Evolutionary conservation across 2,329 filamentous ascomycete species (phyloP), one percentile per base, ranked within the genome.

Genomic region (Albophoma yamanashiensis): DNA sequence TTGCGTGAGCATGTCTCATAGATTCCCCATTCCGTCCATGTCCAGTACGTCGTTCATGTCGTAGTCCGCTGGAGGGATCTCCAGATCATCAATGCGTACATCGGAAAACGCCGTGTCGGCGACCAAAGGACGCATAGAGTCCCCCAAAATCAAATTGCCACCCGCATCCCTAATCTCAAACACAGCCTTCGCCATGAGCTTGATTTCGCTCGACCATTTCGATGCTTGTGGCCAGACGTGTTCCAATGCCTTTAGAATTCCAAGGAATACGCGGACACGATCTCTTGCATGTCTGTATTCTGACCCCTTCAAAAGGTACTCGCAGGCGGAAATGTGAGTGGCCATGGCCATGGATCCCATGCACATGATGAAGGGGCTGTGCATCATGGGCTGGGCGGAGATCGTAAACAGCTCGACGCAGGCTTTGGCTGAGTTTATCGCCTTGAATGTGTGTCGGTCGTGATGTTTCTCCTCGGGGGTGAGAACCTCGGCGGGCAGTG

Each of bases 341-440:
- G 60, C 63, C 36, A 58, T 60, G 7, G 63, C 63, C 47, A 65
- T 58, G 9, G 63, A 63, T 2, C 64, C 63, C 62, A 64, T 65
- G 55, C 64, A 64, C 62, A 65, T 64, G 7, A 65, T 58, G 36
- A 64, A 64, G 0, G 64, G 64, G 38, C 57, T 64, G n/a, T 65
- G 64, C 12, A 53, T 57, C 4, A 58, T 60, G 1, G 62, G 60
- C 8, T 58, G 56, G 6, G 64, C 53, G 14, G 64, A 59, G 31
- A 62, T 58, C 2, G 64, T 52, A 12, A 65, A 57, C n/a, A 64
- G 31, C n/a, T 65, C 62, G 34, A 64, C 55, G 40, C 62, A 62
- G 1, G 55, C 58, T 22, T 58, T 63, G 20, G 63, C 60, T 8
- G 63, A 58, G 1, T 34, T 40, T 15, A 65, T 61, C 1, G 64